Percentiles rank a stretch among this genome's conserved stretches.
phyloP scores from a whole-genome alignment of 257 asterid species.

The Buddleja alternifolia region DNA sequence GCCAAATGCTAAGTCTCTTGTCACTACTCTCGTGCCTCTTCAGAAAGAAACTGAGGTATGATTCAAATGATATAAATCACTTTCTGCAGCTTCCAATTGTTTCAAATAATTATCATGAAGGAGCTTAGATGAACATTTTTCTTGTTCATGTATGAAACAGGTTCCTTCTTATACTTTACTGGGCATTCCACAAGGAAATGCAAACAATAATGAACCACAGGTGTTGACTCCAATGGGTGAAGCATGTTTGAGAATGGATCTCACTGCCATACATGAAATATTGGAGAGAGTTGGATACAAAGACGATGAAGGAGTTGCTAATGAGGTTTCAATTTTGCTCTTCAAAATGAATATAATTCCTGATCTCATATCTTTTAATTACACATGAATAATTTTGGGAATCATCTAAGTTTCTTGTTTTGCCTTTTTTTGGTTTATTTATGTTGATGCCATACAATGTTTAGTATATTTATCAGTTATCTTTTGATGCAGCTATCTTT shows the following conservation, averaged over 20 bases:
- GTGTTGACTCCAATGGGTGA: slow-evolving; percentile 84
- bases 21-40: slow-evolving; percentile 65
- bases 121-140: background rate
- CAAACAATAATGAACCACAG: slow-evolving; percentile 32
- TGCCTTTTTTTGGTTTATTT: background rate
- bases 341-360: background rate
- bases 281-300: slow-evolving; percentile 81
- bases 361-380: no score
- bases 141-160: slow-evolving; percentile 37
- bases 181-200: slow-evolving; percentile 68
- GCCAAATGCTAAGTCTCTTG: slow-evolving; percentile 78
- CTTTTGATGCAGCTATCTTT: slow-evolving; percentile 78
- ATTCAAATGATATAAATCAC: background rate
- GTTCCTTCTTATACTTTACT: slow-evolving; percentile 82
- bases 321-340: slow-evolving; percentile 58
- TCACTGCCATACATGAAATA: slow-evolving; percentile 84
- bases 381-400: no score
- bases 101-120: background rate
- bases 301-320: slow-evolving; percentile 89
- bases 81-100: background rate
- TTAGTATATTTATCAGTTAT: slow-evolving; percentile 2
- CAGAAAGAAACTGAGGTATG: slow-evolving; percentile 89
- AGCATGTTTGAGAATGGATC: slow-evolving; percentile 93
- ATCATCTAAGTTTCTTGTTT: background rate
- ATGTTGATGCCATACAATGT: background rate